phyloP scores from a whole-genome alignment of 106 monocot species.

The Dioscorea alata region DNA sequence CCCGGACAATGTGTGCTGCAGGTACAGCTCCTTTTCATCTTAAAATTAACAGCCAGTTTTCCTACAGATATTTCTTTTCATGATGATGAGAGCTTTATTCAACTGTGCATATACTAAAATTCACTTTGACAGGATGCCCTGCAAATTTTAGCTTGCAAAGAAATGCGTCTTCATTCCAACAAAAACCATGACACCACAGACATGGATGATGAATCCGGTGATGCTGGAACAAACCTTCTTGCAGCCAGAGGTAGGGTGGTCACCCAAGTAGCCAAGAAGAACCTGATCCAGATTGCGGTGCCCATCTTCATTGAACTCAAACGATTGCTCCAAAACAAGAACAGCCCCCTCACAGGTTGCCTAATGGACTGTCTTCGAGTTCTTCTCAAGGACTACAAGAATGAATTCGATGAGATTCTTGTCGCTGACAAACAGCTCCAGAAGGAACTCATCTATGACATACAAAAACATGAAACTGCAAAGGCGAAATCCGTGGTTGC shows the following conservation, averaged over 20 bases:
- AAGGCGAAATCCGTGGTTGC: conserved; percentile 34
- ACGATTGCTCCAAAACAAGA: conserved; percentile 74
- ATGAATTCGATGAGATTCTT: conserved; percentile 87
- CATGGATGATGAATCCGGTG: conserved; percentile 62
- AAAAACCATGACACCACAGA: conserved; percentile 33
- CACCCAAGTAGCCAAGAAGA: conserved; percentile 88
- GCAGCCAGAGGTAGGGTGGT: conserved; percentile 72
- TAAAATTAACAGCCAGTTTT: too few relatives aligned
- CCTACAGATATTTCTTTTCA: background rate
- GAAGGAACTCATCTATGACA: conserved; percentile 91
- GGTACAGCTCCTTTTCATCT: conserved; percentile 21
- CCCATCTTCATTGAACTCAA: conserved; percentile 97
- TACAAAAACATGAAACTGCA: conserved; percentile 70
- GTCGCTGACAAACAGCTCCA: conserved; percentile 94
- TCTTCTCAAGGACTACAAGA: conserved; percentile 90
- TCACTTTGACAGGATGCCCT: conserved; percentile 52
- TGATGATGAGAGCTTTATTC: background rate
- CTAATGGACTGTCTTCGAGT: conserved; percentile 80
- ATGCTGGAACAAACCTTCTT: conserved; percentile 10
- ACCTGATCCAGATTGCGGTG: conserved; percentile 77
- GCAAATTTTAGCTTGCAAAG: conserved; percentile 83
- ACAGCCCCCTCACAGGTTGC: conserved; percentile 83
- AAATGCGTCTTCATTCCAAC: conserved; percentile 67
- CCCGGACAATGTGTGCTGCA: conserved; percentile 77
- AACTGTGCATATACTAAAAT: background rate